Evolutionary conservation across 495 filamentous ascomycete genomes (phyloP), one percentile per base, ranked within the genome.

Genomic region (Penicillium nucicola): DNA sequence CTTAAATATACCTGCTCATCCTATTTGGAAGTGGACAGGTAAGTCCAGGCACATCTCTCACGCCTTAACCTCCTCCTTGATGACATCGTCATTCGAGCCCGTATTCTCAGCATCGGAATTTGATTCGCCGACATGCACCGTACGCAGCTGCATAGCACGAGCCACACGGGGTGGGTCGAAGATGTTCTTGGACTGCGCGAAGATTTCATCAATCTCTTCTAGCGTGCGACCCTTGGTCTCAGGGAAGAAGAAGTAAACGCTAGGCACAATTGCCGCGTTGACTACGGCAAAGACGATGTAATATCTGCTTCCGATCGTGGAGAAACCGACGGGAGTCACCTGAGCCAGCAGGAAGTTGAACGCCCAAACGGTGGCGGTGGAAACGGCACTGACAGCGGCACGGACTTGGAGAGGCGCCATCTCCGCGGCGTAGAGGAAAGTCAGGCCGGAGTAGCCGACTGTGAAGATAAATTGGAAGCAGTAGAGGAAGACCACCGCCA

Each of bases 151-250:
- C 55, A 71, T 41, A 9, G 50, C 42, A 12, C 61, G 53, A 4
- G 68, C 68, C 35, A 71, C 41, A 1, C 58, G 52, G n/a, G 62
- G 60, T 7, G 66, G 60, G 41, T 69, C 68, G 12, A 69, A 59
- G 31, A 66, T 57, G 19, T 30, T 54, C 36, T 60, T 60, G 12
- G 66, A 68, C 48, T 61, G 65, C 19, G 63, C 42, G 49, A 87
- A 87, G 55, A 86, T 84, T 52, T 87, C 78, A 59, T 89, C 86
- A 48, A 90, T 88, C 62, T 89, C 86, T 57, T 90, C 87, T n/a
- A 90, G 77, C 4, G 83, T 82, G 15, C 85, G 78, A 5, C 66
- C 67, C 19, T 80, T 76, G 9, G 78, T 83, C 61, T 83, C 79
- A 0, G 79, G 79, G 57, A 70, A 83, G 52, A 81, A 76, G 56